A percentile compares a stretch with the other conserved stretches of the same genome.
phyloP scores from a whole-genome alignment of 2,329 filamentous ascomycete species.

The Colletotrichum acutatum region DNA sequence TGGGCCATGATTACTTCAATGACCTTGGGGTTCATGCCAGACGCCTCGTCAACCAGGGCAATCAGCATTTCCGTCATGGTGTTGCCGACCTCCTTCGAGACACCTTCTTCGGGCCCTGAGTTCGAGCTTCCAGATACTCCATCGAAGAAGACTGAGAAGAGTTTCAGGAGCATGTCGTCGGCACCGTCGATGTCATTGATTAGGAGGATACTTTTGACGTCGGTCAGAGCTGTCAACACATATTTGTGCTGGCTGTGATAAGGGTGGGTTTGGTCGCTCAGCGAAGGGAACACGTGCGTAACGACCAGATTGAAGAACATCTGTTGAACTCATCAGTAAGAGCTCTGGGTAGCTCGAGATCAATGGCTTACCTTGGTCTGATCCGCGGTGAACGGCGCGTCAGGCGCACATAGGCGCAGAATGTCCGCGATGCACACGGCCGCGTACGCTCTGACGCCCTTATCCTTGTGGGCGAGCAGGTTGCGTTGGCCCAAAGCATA shows the following conservation, averaged over 20 bases:
- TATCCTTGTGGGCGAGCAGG: conserved; percentile 90
- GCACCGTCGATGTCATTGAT: conserved; percentile 87
- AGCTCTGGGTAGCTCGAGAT: neutral
- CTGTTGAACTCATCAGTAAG: conserved; percentile 56
- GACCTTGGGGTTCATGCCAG: conserved; percentile 80
- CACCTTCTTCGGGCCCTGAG: conserved; percentile 79
- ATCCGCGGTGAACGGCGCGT: conserved; percentile 90
- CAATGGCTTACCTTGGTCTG: conserved; percentile 81
- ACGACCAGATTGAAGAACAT: conserved; percentile 95
- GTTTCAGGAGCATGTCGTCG: conserved; percentile 79
- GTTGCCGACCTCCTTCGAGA: conserved; percentile 93
- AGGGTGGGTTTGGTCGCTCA: conserved; percentile 86
- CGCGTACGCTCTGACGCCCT: conserved; percentile 89
- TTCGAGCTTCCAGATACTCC: conserved; percentile 84
- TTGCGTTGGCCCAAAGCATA: conserved; percentile 86
- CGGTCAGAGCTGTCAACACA: conserved; percentile 86
- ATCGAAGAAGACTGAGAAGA: conserved; percentile 93
- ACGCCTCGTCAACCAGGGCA: conserved; percentile 87
- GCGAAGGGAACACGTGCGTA: conserved; percentile 82
- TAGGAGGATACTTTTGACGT: conserved; percentile 94
- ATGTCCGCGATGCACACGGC: conserved; percentile 94
- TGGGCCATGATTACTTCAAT: conserved; percentile 96
- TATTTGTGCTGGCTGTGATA: conserved; percentile 96
- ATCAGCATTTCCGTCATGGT: conserved; percentile 89
- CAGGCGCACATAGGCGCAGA: conserved; percentile 89